Evolutionary conservation across 495 filamentous ascomycete genomes (phyloP).

Genomic region (Aspergillus leporis): DNA sequence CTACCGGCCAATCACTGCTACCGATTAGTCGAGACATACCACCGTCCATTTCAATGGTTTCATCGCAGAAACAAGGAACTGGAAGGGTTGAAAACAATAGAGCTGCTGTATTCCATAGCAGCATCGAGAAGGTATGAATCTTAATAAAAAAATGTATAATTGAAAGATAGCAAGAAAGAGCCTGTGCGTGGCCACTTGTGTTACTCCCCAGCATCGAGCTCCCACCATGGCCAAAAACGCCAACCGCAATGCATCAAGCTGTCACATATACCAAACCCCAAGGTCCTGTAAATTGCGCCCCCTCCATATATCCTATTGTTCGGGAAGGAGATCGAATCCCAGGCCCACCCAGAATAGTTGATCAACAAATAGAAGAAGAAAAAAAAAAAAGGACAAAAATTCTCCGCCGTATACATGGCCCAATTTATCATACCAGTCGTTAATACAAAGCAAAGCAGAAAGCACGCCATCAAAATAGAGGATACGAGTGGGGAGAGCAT

Average conservation of each 20-base stretch:
- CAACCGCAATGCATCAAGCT: slow-evolving; percentile 1
- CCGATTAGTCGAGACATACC: neutral
- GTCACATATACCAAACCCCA: slow-evolving; percentile 1
- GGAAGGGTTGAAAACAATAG: neutral
- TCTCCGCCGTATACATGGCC: neutral
- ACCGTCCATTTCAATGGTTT: neutral
- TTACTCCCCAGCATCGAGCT: neutral
- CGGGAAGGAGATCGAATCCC: neutral
- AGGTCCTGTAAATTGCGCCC: neutral
- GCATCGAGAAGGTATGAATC: neutral
- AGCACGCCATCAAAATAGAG: slow-evolving; percentile 11
- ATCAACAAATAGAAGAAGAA: neutral
- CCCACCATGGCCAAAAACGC: neutral
- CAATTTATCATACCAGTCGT: slow-evolving; percentile 19
- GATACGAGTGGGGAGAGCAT: slow-evolving; percentile 34
- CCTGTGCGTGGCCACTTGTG: neutral
- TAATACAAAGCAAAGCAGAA: slow-evolving; percentile 10
- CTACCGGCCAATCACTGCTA: neutral
- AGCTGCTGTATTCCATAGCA: neutral
- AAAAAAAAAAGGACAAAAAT: slow-evolving; percentile 13
- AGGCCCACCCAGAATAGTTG: neutral
- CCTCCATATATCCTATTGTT: neutral
- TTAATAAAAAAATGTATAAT: neutral
- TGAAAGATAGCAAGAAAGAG: neutral
- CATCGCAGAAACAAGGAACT: neutral